Evolutionary conservation across 352 stramenopile species (phyloP).

Genomic region (Phytophthora sojae): DNA sequence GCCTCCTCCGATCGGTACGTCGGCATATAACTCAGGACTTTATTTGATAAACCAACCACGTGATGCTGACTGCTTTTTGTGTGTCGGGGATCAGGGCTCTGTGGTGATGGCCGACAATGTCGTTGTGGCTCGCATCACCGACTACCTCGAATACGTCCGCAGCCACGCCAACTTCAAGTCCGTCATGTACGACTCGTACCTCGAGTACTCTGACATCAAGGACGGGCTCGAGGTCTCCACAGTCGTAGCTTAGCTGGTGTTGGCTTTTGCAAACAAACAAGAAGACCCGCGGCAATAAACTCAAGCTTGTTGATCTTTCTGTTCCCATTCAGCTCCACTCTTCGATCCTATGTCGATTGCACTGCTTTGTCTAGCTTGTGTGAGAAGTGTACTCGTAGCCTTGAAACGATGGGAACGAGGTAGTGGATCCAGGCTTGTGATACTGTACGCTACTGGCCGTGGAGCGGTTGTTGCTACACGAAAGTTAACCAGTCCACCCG

Average conservation of each 20-base stretch:
- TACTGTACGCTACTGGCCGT: constrained; percentile 56
- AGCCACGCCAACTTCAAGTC: constrained; percentile 38
- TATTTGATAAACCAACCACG: not conserved
- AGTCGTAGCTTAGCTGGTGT: constrained; percentile 10
- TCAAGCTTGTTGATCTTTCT: not conserved
- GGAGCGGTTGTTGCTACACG: constrained; percentile 37
- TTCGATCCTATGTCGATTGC: constrained; percentile 8
- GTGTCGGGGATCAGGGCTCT: constrained; percentile 29
- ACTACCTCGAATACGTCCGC: constrained; percentile 54
- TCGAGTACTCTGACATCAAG: constrained; percentile 48
- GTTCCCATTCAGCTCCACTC: not conserved
- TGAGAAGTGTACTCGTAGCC: constrained; percentile 1
- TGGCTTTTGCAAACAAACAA: not conserved
- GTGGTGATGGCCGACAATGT: constrained; percentile 55
- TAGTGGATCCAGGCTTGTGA: constrained; percentile 50
- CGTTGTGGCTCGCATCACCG: constrained; percentile 34
- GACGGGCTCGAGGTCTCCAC: constrained; percentile 55
- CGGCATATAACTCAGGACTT: not conserved
- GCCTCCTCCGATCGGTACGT: constrained; percentile 35
- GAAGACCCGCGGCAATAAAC: no score
- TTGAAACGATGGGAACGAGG: constrained; percentile 29
- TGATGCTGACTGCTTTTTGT: not conserved
- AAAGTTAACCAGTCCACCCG: constrained; percentile 27
- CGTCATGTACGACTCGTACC: constrained; percentile 44
- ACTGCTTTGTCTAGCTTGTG: constrained; percentile 4